Evolutionary conservation across 2,329 filamentous ascomycete species (phyloP).

Genomic region (Penicillium sp.): DNA sequence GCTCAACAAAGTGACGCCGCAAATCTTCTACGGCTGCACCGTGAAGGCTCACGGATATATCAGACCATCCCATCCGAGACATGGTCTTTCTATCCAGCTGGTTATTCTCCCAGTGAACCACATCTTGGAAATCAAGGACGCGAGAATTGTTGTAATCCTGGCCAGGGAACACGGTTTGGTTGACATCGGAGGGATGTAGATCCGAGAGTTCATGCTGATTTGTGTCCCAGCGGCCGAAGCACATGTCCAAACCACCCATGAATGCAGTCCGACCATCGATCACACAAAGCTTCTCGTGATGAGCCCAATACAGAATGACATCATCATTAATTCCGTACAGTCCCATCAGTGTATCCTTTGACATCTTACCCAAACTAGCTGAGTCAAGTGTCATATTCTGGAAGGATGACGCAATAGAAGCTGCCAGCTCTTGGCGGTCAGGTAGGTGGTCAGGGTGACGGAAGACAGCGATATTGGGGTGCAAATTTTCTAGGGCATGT

Average conservation of each 20-base stretch:
- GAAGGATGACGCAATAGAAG: conserved; percentile 55
- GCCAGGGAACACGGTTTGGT: conserved; percentile 76
- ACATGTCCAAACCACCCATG: conserved; percentile 88
- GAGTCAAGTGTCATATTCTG: conserved; percentile 56
- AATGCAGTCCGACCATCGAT: conserved; percentile 78
- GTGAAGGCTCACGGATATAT: conserved; percentile 72
- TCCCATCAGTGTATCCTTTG: conserved; percentile 69
- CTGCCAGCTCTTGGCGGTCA: conserved; percentile 65
- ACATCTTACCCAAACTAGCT: conserved; percentile 60
- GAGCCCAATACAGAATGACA: conserved; percentile 85
- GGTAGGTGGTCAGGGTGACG: conserved; percentile 85
- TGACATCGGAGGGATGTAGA: conserved; percentile 73
- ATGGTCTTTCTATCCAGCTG: conserved; percentile 76
- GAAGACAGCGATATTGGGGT: conserved; percentile 84
- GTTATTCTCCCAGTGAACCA: conserved; percentile 77
- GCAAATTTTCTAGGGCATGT: conserved; percentile 69
- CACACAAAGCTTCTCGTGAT: conserved; percentile 86
- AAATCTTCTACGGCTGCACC: conserved; percentile 75
- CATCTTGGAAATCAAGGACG: conserved; percentile 76
- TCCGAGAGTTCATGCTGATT: conserved; percentile 83
- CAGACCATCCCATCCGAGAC: conserved; percentile 90
- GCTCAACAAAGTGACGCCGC: conserved; percentile 72
- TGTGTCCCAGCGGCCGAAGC: conserved; percentile 85
- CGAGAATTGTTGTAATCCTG: conserved; percentile 92
- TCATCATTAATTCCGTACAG: conserved; percentile 80